Conservation (phyloP, 1,284 basidiomycete genomes). For the Malassezia restricta region DNA sequence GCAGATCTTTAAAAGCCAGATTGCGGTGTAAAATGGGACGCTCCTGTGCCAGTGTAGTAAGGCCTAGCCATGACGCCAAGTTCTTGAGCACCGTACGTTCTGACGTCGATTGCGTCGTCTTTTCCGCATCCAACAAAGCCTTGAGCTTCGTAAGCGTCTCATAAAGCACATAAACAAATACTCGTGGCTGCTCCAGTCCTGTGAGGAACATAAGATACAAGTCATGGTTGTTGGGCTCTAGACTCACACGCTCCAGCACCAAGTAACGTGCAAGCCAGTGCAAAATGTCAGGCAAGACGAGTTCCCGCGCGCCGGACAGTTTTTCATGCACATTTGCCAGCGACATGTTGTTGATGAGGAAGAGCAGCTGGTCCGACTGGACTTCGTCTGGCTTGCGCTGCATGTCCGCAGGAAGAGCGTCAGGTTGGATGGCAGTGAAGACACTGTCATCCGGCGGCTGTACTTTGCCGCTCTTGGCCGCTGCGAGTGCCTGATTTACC, state of each 20-base stretch:
- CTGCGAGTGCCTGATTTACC: conserved; percentile 27
- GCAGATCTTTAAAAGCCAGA: conserved; percentile 86
- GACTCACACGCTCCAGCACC: conserved; percentile 85
- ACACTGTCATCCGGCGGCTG: not conserved
- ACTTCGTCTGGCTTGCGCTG: conserved; percentile 63
- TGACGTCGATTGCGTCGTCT: conserved; percentile 65
- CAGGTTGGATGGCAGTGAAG: conserved; percentile 3
- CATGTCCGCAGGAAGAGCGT: conserved; percentile 1
- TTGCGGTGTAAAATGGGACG: conserved; percentile 86
- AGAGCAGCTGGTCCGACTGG: conserved; percentile 82
- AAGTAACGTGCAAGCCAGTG: conserved; percentile 96
- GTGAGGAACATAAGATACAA: conserved; percentile 90
- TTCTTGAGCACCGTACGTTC: conserved; percentile 86
- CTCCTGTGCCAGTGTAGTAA: conserved; percentile 80
- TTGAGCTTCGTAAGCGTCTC: conserved; percentile 71
- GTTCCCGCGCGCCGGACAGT: conserved; percentile 38
- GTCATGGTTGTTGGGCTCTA: conserved; percentile 92
- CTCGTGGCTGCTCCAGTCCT: conserved; percentile 50
- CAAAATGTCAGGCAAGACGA: conserved; percentile 32
- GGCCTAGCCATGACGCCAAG: conserved; percentile 85
- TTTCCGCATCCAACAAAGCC: conserved; percentile 83
- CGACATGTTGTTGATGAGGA: conserved; percentile 96
- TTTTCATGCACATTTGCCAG: conserved; percentile 77
- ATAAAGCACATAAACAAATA: conserved; percentile 60
- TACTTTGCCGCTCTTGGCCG: conserved; percentile 8